phyloP scores from a whole-genome alignment of 2,329 filamentous ascomycete species.

The Penicillium corylophilum region DNA sequence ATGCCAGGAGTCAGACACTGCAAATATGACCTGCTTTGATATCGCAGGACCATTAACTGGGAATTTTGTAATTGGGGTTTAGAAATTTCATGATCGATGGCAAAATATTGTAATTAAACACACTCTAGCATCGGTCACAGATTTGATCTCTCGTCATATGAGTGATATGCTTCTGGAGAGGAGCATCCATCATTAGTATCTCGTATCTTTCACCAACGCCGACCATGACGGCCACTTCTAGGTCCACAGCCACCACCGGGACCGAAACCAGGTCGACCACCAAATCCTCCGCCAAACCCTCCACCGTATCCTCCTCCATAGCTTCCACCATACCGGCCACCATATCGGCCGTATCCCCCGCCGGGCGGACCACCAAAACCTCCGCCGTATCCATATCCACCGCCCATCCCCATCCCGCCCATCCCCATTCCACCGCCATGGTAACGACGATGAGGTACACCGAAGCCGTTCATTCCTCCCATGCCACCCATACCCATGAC shows the following conservation, averaged over 20 bases:
- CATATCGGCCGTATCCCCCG: slow-evolving; percentile 3
- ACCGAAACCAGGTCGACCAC: too few species aligned
- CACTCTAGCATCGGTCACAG: too few species aligned
- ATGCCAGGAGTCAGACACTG: too few species aligned
- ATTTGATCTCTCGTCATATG: neutral
- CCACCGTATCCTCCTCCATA: neutral
- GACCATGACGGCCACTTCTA: neutral
- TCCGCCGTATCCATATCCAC: neutral
- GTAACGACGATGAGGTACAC: slow-evolving; percentile 6
- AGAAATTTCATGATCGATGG: too few species aligned
- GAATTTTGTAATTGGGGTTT: too few species aligned
- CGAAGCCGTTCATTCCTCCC: slow-evolving; percentile 1
- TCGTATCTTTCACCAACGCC: neutral
- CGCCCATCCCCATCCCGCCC: slow-evolving; percentile 7
- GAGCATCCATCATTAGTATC: neutral
- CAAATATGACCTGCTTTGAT: too few species aligned
- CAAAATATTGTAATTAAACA: too few species aligned
- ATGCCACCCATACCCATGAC: slow-evolving; percentile 5
- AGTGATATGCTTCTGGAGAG: neutral
- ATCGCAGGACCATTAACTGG: too few species aligned
- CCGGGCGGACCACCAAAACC: neutral
- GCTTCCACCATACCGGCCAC: slow-evolving; percentile 1
- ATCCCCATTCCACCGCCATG: slow-evolving; percentile 10
- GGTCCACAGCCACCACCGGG: too few species aligned
- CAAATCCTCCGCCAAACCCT: neutral